A percentile compares a stretch with the other conserved stretches of the same genome.
Evolutionary conservation across 257 asterid species (phyloP).

Genomic region (Buddleja alternifolia): DNA sequence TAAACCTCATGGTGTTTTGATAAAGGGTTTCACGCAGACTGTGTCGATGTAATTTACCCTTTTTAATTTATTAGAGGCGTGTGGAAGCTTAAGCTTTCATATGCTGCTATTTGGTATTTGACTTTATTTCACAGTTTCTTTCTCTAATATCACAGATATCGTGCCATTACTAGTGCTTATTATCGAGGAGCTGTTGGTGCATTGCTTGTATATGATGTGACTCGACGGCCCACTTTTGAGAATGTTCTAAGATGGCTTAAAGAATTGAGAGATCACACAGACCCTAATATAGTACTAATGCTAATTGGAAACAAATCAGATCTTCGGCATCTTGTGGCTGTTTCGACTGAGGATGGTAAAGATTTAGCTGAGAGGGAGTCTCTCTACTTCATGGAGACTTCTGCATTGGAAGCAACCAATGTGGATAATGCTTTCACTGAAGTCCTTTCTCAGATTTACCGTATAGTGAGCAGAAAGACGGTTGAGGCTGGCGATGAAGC

Average conservation of each 20-base stretch:
- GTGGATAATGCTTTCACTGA: slow-evolving; percentile 52
- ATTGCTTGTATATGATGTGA: slow-evolving; percentile 54
- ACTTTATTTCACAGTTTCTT: background rate
- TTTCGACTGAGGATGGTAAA: slow-evolving; percentile 50
- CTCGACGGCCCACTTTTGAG: slow-evolving; percentile 53
- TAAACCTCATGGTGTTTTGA: no score
- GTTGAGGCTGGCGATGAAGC: slow-evolving; percentile 52
- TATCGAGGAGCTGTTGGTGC: slow-evolving; percentile 65
- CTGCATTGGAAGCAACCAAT: slow-evolving; percentile 58
- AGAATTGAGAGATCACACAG: slow-evolving; percentile 55
- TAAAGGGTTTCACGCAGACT: no score
- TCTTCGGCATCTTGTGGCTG: slow-evolving; percentile 53
- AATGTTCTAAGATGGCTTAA: slow-evolving; percentile 50
- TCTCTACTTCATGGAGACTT: slow-evolving; percentile 60
- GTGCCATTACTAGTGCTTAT: slow-evolving; percentile 59
- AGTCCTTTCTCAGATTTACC: slow-evolving; percentile 49
- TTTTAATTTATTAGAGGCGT: background rate
- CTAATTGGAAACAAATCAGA: slow-evolving; percentile 59
- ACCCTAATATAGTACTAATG: slow-evolving; percentile 53
- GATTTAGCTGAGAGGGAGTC: slow-evolving; percentile 49
- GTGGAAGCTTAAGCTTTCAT: background rate
- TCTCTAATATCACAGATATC: slow-evolving; percentile 35
- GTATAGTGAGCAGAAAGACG: slow-evolving; percentile 45
- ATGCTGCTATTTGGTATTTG: slow-evolving; percentile 1
- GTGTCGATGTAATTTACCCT: no score